Evolutionary conservation across 495 filamentous ascomycete genomes (phyloP).

Genomic region (Penicillium canariense): DNA sequence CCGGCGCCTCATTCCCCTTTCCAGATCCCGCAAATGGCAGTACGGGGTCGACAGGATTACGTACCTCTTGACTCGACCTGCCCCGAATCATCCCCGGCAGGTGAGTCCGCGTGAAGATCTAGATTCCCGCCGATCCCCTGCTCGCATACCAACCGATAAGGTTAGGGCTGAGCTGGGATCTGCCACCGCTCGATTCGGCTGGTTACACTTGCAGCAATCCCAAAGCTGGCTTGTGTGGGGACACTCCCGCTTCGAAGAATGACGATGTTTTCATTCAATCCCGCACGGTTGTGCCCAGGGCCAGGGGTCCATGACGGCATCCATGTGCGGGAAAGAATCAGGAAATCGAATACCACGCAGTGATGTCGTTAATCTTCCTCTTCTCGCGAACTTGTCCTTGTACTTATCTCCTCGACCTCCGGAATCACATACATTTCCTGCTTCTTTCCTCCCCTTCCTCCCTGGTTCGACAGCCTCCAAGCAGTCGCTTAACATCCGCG

Average conservation of each 20-base stretch:
- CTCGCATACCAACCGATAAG: slow-evolving; percentile 7
- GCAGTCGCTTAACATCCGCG: slow-evolving; percentile 16
- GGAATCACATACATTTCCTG: not conserved
- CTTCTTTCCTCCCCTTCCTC: not conserved
- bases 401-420: slow-evolving; percentile 1
- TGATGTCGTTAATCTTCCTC: slow-evolving; percentile 6
- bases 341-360: slow-evolving; percentile 17
- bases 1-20: not conserved
- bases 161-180: slow-evolving; percentile 1
- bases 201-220: slow-evolving; percentile 20
- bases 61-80: slow-evolving; percentile 6
- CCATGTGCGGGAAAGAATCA: not conserved
- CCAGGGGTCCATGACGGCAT: slow-evolving; percentile 33
- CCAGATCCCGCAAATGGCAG: slow-evolving; percentile 8
- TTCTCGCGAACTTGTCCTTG: slow-evolving; percentile 5
- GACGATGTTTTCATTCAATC: slow-evolving; percentile 21
- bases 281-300: slow-evolving; percentile 1
- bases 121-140: slow-evolving; percentile 13
- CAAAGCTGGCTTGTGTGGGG: slow-evolving; percentile 10
- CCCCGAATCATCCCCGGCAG: not conserved
- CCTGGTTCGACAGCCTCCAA: slow-evolving; percentile 10
- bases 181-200: slow-evolving; percentile 15
- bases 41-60: slow-evolving; percentile 1
- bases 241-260: not conserved
- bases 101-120: not conserved